phyloP scores from a whole-genome alignment of 495 filamentous ascomycete genomes.

The Stereocaulon alpinum region DNA sequence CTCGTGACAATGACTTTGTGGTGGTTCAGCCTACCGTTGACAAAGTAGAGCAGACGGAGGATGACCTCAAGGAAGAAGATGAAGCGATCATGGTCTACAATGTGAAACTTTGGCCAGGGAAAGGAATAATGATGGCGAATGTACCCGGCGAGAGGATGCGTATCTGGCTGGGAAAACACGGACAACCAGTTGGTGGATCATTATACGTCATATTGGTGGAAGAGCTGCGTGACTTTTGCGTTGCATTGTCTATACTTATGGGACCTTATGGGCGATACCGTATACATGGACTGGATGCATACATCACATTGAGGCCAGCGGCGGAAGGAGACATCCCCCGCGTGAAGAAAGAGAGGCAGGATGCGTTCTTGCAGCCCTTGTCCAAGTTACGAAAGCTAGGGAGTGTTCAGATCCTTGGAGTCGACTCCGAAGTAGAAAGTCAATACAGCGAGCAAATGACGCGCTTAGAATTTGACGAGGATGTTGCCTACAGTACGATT shows the following conservation, averaged over 20 bases:
- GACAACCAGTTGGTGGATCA: not conserved
- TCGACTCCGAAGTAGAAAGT: not conserved
- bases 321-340: not conserved
- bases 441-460: conserved; percentile 1
- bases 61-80: not conserved
- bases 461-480: not conserved
- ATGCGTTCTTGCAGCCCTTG: not conserved
- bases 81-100: not conserved
- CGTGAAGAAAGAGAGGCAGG: not conserved
- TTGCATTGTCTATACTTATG: not conserved
- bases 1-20: conserved; percentile 1
- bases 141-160: conserved; percentile 11
- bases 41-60: not conserved
- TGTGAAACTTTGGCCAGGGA: conserved; percentile 6
- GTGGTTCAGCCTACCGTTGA: not conserved
- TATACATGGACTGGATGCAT: not conserved
- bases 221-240: conserved; percentile 2
- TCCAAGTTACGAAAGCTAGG: not conserved
- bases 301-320: not conserved
- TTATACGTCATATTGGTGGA: conserved; percentile 2
- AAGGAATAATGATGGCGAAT: not conserved
- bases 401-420: not conserved
- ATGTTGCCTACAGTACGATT: not conserved
- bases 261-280: not conserved
- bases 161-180: not conserved